Base-by-base conservation (phyloP, 306 rosid genomes). In the Cicer arietinum region DNA sequence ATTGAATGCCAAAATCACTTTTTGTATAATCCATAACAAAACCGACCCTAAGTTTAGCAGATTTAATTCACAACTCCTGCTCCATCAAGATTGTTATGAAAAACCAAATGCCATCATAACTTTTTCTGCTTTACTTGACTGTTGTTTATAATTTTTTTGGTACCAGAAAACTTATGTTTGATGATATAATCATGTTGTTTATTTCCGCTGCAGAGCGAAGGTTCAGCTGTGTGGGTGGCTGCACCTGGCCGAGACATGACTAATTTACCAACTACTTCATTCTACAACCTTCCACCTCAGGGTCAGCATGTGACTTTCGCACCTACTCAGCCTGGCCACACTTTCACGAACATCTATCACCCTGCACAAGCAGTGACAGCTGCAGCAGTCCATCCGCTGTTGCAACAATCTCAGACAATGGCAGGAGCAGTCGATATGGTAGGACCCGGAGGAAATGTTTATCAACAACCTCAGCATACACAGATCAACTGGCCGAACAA, bases 401-500 rank as follows among this genome's bases (percentile, higher is more conserved):
- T 94, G 71, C 99, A 91, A 80, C 98, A 94, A 87, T 82, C 98
- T 41, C 99, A 92, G 80, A 78, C 98, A 65, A 87, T 94, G 89
- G 93, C 93, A 14, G 99, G 96, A 83, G 88, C 89, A 61, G 96
- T 90, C 66, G 99, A 94, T 82, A 88, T 92, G 90, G 96, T 82
- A 64, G 99, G 99, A 82, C 93, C 92, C 0, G 97, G 97, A 58
- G 97, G 97, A 7, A 83, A 80, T 77, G 93, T 90, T 83, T 94
- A 94, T 82, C 99, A 91, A 80, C 95, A 89, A 75, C 86, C 95
- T 74, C 99, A 94, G 82, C 97, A 94, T 74, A 67, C 97, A 2
- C 99, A 90, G 67, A 88, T 90, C 53, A 92, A 94, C 84, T 94
- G 99, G 97, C 96, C 97, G 3, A 89, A 84, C 82, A 94, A 94